Base-by-base conservation (phyloP, 2,329 filamentous ascomycete genomes). In the Aphanocladium album region DNA sequence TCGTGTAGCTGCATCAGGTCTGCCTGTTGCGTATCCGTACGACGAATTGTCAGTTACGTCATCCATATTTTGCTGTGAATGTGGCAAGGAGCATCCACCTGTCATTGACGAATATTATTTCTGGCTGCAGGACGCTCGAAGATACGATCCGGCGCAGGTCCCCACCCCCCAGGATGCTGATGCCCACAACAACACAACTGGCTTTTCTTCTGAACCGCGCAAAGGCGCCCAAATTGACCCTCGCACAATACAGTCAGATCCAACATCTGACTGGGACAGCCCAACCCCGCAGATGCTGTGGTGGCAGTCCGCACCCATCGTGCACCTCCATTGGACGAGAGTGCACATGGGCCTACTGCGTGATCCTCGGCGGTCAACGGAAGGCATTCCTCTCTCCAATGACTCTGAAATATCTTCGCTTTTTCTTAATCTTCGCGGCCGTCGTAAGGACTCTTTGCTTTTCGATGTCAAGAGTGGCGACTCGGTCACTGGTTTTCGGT, bases 91-190 rank as follows among this genome's bases (percentile, higher is more conserved):
- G 21, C 57, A 60, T 45, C 33, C 39, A 37, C 57, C 57, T 27
- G 41, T 41, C 9, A 37, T 60, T 8, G 57, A 60, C n/a, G 57
- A 60, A 25, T 60, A 60, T 25, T 60, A 60, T 25, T 60, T 60
- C 37, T 60, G 57, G 57, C 57, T 60, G n/a, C 23, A 60, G 17
- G 57, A 60, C 21, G 41, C 30, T 12, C 35, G 23, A n/a, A 35
- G 57, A 19, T 60, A 53, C 30, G 57, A 60, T 23, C 57, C 57
- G 14, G 41, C 41, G 11, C 8, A 60, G 19, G 41, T 54, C 21
- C 14, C 57, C 9, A 9, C 49, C 4, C 41, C 57, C 2, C 57
- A 60, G 27, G 46, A 60, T 47, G 57, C 57, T 23, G 57, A 60
- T 39, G n/a, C 33, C 17, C 47, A 60, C 37, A 43, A 49, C 35